Base-by-base conservation (phyloP, 345 rosid species). In the Noccaea bulbosa region DNA sequence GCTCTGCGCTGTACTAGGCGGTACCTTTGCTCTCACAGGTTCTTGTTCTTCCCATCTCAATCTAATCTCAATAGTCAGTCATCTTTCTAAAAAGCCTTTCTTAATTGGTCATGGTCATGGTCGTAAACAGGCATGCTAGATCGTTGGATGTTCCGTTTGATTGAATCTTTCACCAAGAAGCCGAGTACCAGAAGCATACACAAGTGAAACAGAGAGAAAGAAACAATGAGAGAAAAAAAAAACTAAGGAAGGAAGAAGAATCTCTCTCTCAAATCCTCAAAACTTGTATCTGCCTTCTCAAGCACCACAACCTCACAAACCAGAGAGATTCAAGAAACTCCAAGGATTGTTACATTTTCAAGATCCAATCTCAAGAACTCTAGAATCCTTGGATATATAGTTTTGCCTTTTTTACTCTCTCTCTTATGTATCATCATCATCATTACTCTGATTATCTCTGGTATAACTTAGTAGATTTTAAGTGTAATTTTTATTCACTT, bases 11-110 rank as follows among this genome's bases (percentile, higher is more conserved):
- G 96, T 95, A 44, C 81, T 95, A 70, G 99, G 99, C 2, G 97
- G 99, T 39, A 95, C 99, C 56, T 95, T 92, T 84, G 99, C 98
- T 22, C 65, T 95, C 53, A 87, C 99, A 84, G 98, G 99, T 95
- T n/a, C n/a, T n/a, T 58, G 22, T 1, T 1, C n/a, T 78, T 74
- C 12, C 47, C 67, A 9, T 58, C 51, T 74, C 8, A 0, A 11
- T 58, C 40, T 49, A 1, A 6, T 16, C 40, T 66, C 61, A 41
- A 2, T 8, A 27, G 1, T 24, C 0, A 50, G 11, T 44, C 37
- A 4, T 37, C 9, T 5, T 24, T 22, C 4, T n/a, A n/a, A 5
- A 11, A 62, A n/a, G 1, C 0, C 1, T 43, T 11, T 5, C 4
- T 2, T 60, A 11, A 44, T 44, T 24, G 34, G 33, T 30, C 7